Evolutionary conservation across 140 eudicot species (phyloP).

Genomic region (Ambrosia hybrid): DNA sequence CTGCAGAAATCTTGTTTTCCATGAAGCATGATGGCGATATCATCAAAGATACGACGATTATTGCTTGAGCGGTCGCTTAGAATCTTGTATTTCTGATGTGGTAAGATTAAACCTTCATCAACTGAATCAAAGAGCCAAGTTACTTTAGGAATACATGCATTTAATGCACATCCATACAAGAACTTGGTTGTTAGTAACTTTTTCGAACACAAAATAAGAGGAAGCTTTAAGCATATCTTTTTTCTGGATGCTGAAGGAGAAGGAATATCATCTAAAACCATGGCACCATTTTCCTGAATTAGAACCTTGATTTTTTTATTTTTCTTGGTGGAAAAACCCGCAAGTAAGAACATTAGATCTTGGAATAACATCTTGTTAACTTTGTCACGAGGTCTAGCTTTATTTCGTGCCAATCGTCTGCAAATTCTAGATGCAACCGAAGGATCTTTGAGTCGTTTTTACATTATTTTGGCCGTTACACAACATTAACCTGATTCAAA

Average conservation of each 20-base stretch:
- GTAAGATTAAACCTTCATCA: slow-evolving; percentile 56
- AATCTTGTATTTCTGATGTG: slow-evolving; percentile 39
- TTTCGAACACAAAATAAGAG: slow-evolving; percentile 55
- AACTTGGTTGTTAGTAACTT: slow-evolving; percentile 60
- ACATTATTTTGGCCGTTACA: slow-evolving; percentile 8
- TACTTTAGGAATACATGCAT: too few relatives aligned
- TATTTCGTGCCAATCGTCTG: neutral
- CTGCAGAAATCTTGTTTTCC: slow-evolving; percentile 59
- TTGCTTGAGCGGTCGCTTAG: too few relatives aligned
- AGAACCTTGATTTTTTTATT: slow-evolving; percentile 60
- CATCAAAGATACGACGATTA: slow-evolving; percentile 41
- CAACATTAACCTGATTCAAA: too few relatives aligned
- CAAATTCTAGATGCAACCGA: too few relatives aligned
- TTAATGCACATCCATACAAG: too few relatives aligned
- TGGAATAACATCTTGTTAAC: neutral
- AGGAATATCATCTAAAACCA: slow-evolving; percentile 73
- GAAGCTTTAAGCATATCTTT: slow-evolving; percentile 44
- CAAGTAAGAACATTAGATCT: slow-evolving; percentile 19
- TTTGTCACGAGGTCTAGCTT: neutral
- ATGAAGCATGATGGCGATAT: slow-evolving; percentile 70
- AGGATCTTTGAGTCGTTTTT: too few relatives aligned
- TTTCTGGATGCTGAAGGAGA: slow-evolving; percentile 44
- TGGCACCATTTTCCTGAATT: slow-evolving; percentile 63
- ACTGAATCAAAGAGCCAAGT: neutral
- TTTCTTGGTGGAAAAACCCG: slow-evolving; percentile 63